A percentile compares a stretch with the other conserved stretches of the same genome.
These are phyloP conservation scores for Mollisiaceae sp. DNA, from an alignment of 2,329 filamentous ascomycete species.

Conservation along the genomic window DNA sequence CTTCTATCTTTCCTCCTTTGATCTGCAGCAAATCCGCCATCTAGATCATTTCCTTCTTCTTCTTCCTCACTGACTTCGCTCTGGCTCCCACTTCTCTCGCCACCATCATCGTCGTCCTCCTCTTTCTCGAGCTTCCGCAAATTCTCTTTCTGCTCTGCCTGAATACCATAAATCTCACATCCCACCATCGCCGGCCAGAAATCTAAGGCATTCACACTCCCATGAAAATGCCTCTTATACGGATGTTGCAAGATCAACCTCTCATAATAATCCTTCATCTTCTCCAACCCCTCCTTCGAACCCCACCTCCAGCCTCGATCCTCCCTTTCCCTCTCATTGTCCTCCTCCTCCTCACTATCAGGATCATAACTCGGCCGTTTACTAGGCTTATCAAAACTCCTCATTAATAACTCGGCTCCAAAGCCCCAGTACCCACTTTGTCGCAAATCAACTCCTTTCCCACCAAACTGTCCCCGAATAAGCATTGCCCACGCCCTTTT, in stretches of 20 bases:
- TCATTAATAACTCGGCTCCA: conserved; percentile 82
- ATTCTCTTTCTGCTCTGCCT: conserved; percentile 60
- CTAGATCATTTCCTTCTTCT: conserved; percentile 28
- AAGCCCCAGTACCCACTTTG: conserved; percentile 77
- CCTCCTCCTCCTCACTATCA: conserved; percentile 17
- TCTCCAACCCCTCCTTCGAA: conserved; percentile 56
- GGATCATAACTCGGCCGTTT: conserved; percentile 11
- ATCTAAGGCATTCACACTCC: conserved; percentile 68
- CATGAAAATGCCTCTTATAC: conserved; percentile 62
- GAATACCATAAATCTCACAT: conserved; percentile 78
- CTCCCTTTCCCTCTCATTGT: conserved; percentile 17
- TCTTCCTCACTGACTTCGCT: conserved; percentile 27
- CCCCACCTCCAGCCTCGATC: conserved; percentile 42
- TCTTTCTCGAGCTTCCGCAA: conserved; percentile 46
- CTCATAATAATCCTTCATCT: conserved; percentile 74
- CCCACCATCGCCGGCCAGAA: conserved; percentile 85
- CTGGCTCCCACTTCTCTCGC: conserved; percentile 28
- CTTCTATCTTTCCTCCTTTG: conserved; percentile 28
- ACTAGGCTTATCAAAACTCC: conserved; percentile 43
- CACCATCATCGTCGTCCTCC: conserved; percentile 40
- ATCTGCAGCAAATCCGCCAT: conserved; percentile 31
- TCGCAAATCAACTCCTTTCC: conserved; percentile 69
- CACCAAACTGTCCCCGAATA: conserved; percentile 62
- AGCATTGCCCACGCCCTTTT: conserved; percentile 77
- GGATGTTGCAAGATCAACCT: conserved; percentile 78